These are phyloP conservation scores for Pleurozium schreberi DNA, from an alignment of 225 moss, liverwort and hornwort species.

Conservation along the genomic window DNA sequence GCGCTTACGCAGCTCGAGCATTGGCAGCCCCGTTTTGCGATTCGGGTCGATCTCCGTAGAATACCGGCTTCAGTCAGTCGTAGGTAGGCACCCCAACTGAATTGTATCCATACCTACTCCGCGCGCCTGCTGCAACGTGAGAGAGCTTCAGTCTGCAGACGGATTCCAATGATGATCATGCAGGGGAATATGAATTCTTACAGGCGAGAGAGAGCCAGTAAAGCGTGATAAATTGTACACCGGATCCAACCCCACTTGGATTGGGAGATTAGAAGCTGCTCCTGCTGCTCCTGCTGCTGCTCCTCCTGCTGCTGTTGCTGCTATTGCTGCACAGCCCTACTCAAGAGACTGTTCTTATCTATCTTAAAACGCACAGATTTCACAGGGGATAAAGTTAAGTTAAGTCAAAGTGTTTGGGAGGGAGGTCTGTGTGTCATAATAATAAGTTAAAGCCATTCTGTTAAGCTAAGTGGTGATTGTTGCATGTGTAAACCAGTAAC, in stretches of 20 bases:
- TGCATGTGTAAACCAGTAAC: background rate
- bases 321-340: background rate
- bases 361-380: background rate
- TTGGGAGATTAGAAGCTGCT: background rate
- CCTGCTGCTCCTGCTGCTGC: background rate
- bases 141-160: background rate
- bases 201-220: background rate
- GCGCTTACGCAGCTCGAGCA: background rate
- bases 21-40: background rate
- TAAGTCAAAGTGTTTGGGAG: background rate
- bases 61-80: background rate
- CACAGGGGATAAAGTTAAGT: background rate
- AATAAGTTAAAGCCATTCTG: background rate
- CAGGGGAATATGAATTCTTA: conserved; percentile 10
- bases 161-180: conserved; percentile 20
- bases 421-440: background rate
- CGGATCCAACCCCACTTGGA: background rate
- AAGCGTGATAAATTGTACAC: background rate
- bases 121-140: background rate
- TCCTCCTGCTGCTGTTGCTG: no score
- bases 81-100: background rate
- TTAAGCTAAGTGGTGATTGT: background rate
- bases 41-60: background rate
- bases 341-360: background rate
- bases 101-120: background rate